Base-by-base conservation (phyloP, 2,329 filamentous ascomycete species). In the Myriangium duriaei region DNA sequence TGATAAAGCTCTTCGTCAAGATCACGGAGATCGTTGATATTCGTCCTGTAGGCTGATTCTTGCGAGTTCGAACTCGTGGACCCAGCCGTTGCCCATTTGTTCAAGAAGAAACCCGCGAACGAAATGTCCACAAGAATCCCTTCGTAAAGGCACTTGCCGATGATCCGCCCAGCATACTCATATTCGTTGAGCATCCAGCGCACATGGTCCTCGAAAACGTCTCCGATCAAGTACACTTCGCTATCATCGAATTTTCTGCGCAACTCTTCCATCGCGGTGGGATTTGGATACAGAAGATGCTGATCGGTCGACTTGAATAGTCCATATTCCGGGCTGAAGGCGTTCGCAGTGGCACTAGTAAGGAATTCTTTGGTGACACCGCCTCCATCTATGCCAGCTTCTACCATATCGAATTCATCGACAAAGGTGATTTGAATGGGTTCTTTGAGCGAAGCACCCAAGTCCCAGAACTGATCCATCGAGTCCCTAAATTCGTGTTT, bases 291-390 rank as follows among this genome's bases (percentile, higher is more conserved):
- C 5, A 95, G 68, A 3, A 92, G 64, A 48, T 92, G 87, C 48
- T 88, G 77, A 43, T 82, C 79, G 53, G 92, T 98, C 37, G 85
- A 78, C 4, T 77, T 65, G 52, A 98, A 98, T 45, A 92, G 71
- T 7, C 31, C 32, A 13, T 50, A 45, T 4, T 51, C 44, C 1
- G 72, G 67, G 46, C 69, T 72, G 53, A 96, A 93, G 0, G 86
- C 86, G 56, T 95, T 82, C 13, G 72, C 78, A 1, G 85, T 93
- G 34, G 94, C 75, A 44, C 82, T 91, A 1, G 79, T 94, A 10
- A 98, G 67, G 45, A 98, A 98, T 52, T 98, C 91, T 50, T 98
- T 98, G 2, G 88, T 95, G 6, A 98, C 91, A 45, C 91, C 91
- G 6, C 91, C 91, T 0, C 91, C 91, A 53, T 98, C 91, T 39